Percentiles rank a stretch among this genome's conserved stretches.
phyloP scores from a whole-genome alignment of 1,139 yeast species.

The Suhomyces terraborum region DNA sequence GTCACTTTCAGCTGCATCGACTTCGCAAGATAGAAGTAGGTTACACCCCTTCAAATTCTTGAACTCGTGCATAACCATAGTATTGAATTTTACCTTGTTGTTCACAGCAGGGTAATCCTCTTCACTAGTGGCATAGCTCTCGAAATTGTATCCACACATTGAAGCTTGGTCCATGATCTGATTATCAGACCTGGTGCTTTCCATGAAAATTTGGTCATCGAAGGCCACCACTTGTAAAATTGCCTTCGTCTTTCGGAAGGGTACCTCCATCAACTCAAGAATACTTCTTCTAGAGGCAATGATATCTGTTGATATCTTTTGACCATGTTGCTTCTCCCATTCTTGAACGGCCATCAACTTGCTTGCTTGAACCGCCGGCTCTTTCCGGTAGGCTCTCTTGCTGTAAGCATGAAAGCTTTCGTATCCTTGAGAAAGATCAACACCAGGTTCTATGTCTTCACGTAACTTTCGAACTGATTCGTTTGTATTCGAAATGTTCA shows the following conservation, averaged over 20 bases:
- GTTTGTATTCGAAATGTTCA: constrained; percentile 1
- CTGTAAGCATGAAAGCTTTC: background rate
- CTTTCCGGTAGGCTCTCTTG: constrained; percentile 1
- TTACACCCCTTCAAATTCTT: background rate
- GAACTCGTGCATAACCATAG: constrained; percentile 7
- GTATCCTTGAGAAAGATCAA: constrained; percentile 4
- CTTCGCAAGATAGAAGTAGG: constrained; percentile 8
- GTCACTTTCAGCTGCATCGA: constrained; percentile 9
- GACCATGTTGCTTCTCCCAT: constrained; percentile 2
- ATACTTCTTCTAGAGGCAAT: constrained; percentile 8
- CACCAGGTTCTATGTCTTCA: background rate
- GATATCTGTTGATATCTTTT: constrained; percentile 1
- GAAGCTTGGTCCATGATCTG: background rate
- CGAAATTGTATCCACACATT: constrained; percentile 13
- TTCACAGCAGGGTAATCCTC: constrained; percentile 3
- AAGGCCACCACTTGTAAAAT: background rate
- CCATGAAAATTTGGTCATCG: constrained; percentile 8
- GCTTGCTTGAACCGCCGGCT: constrained; percentile 1
- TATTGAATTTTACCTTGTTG: constrained; percentile 5
- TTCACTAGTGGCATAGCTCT: constrained; percentile 6
- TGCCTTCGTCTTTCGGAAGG: background rate
- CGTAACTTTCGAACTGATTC: background rate
- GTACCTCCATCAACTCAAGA: background rate
- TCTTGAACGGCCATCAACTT: constrained; percentile 5
- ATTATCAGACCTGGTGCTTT: background rate